These are phyloP conservation scores for Sequoia sempervirens DNA, from an alignment of 75 land plant species.

Conservation along the genomic window DNA sequence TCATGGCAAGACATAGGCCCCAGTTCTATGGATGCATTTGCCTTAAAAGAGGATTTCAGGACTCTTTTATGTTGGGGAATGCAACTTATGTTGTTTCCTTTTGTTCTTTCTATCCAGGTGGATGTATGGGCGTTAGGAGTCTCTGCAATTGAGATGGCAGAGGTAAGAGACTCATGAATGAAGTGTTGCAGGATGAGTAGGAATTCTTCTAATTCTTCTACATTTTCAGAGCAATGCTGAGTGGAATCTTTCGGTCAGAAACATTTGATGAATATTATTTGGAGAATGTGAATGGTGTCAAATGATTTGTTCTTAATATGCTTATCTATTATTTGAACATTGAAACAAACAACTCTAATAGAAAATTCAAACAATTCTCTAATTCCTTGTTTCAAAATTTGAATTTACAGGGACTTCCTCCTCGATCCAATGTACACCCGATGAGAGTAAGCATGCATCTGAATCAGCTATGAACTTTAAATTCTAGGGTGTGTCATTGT, in stretches of 20 bases:
- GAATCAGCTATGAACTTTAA: neutral
- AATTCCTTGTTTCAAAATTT: neutral
- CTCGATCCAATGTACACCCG: slow-evolving; percentile 93
- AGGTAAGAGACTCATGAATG: slow-evolving; percentile 39
- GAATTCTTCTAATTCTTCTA: neutral
- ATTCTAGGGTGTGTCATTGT: neutral
- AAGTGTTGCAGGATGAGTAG: neutral
- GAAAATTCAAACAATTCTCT: neutral
- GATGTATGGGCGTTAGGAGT: slow-evolving; percentile 99
- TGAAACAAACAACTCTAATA: neutral
- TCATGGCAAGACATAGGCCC: no score
- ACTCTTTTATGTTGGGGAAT: neutral
- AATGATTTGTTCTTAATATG: neutral
- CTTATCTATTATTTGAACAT: neutral
- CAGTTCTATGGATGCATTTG: neutral
- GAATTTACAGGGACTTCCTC: slow-evolving; percentile 85
- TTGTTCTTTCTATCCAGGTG: slow-evolving; percentile 48
- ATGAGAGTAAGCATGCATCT: slow-evolving; percentile 70
- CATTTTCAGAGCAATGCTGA: neutral
- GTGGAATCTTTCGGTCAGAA: neutral
- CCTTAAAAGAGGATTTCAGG: neutral
- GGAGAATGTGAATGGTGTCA: neutral
- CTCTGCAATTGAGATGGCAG: slow-evolving; percentile 99
- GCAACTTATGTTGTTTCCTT: slow-evolving; percentile 1
- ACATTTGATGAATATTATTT: neutral